Evolutionary conservation across 805 yeast species (phyloP), one percentile per base, ranked within the genome.

Genomic region (Gaillardinia entomophila): DNA sequence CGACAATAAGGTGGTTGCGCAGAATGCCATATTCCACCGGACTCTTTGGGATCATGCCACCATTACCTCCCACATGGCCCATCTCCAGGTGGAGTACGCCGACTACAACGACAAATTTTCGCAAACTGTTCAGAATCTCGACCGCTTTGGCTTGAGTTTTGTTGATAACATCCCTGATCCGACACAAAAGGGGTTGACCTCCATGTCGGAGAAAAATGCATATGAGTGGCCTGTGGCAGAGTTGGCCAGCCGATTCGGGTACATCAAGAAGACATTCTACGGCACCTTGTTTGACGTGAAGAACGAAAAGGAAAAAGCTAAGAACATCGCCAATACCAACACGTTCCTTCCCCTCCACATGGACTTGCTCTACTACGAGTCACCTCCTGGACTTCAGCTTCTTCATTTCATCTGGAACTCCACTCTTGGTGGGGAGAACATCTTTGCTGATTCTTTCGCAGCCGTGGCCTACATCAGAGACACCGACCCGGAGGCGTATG

Each of bases 371-470:
- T 83, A 82, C 57, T 77, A 82, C 48, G 89, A 83, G 51, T 76
- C 87, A 8, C 89, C 89, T 3, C 94, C 94, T 1, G 90, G 90
- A 1, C 57, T 83, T 27, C 89, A 83, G 53, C 51, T 81, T 25
- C 62, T 83, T 27, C 92, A 83, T 44, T 68, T 74, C 33, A 68
- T 77, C 24, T 55, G 66, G 30, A 75, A 76, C 45, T 58, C 71
- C 10, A 73, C 80, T 8, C 43, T 44, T 7, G 88, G 86, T 10
- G 90, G 88, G 8, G 84, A 79, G 42, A 79, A 75, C 30, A 54
- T 77, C 10, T 83, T 80, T 60, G 75, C 77, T 10, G 94, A 83
- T 53, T 73, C 85, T 2, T 82, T 77, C 49, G 61, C 72, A 11
- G 88, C 85, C 4, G 85, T 82, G 1, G 50, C 66, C 23, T 55